Conservation (phyloP, 805 yeast genomes). For the Sungouiozyma ichnusensis region DNA sequence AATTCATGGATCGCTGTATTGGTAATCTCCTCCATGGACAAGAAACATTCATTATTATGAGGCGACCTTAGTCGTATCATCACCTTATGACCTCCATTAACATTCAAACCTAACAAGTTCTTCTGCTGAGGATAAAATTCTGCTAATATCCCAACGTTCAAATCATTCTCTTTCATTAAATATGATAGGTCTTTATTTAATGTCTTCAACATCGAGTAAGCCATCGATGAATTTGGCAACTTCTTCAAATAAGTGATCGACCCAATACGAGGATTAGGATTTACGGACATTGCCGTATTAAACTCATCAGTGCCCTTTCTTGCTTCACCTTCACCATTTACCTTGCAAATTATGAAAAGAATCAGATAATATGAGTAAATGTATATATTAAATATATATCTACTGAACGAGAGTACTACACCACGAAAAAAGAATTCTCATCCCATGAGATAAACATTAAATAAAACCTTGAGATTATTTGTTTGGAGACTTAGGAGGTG, state of each 20-base stretch:
- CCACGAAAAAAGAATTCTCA: no score
- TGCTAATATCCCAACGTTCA: constrained; percentile 55
- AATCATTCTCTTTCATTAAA: constrained; percentile 54
- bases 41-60: constrained; percentile 40
- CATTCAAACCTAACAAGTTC: constrained; percentile 67
- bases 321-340: neutral
- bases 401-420: no score
- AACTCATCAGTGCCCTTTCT: neutral
- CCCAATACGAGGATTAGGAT: constrained; percentile 6
- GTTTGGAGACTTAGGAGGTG: constrained; percentile 28
- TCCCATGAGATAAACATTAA: no score
- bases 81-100: constrained; percentile 65
- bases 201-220: constrained; percentile 24
- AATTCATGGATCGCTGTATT: constrained; percentile 87
- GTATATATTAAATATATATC: no score
- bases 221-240: constrained; percentile 4
- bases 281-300: constrained; percentile 1
- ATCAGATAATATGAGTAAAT: no score
- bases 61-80: constrained; percentile 59
- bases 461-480: constrained; percentile 10
- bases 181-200: constrained; percentile 68
- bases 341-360: neutral
- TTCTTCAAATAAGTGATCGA: constrained; percentile 5
- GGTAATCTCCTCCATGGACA: constrained; percentile 53
- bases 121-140: constrained; percentile 74